phyloP scores from a whole-genome alignment of 73 alveolate genomes.

The Paraurostyla sp. region DNA sequence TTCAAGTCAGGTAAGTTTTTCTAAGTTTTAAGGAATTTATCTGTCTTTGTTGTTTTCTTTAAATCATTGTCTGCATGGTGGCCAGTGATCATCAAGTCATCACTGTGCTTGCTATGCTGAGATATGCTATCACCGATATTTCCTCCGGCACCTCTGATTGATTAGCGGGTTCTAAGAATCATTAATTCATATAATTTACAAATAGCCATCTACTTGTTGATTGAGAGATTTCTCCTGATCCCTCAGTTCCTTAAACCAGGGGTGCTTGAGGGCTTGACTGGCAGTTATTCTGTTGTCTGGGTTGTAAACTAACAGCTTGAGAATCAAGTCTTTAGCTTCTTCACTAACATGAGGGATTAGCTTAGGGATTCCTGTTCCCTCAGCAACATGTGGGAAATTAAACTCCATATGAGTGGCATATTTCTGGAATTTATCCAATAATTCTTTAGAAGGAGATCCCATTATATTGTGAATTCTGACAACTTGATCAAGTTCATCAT shows the following conservation, averaged over 20 bases:
- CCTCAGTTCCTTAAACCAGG: conserved; percentile 82
- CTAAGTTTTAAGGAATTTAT: conserved; percentile 34
- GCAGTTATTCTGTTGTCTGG: conserved; percentile 84
- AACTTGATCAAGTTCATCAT: conserved; percentile 97
- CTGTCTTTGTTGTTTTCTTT: neutral
- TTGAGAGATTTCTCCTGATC: conserved; percentile 71
- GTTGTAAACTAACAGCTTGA: conserved; percentile 64
- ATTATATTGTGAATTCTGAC: conserved; percentile 95
- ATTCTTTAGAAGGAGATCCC: conserved; percentile 94
- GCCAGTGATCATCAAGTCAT: neutral
- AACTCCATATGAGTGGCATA: conserved; percentile 91
- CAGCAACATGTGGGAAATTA: conserved; percentile 83
- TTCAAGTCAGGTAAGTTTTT: conserved; percentile 38
- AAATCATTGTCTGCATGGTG: conserved; percentile 27
- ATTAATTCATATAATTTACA: neutral
- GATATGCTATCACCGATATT: conserved; percentile 48
- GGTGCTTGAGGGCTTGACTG: conserved; percentile 82
- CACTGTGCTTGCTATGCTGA: conserved; percentile 46
- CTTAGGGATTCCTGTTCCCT: conserved; percentile 92
- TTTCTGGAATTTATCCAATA: conserved; percentile 83
- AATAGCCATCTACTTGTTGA: neutral
- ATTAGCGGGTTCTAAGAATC: conserved; percentile 11
- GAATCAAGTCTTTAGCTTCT: conserved; percentile 75
- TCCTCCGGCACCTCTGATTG: neutral
- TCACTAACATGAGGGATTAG: conserved; percentile 78